These are phyloP conservation scores for Phaffia tasmanica DNA, from an alignment of 768 basidiomycete genomes.

Conservation along the genomic window DNA sequence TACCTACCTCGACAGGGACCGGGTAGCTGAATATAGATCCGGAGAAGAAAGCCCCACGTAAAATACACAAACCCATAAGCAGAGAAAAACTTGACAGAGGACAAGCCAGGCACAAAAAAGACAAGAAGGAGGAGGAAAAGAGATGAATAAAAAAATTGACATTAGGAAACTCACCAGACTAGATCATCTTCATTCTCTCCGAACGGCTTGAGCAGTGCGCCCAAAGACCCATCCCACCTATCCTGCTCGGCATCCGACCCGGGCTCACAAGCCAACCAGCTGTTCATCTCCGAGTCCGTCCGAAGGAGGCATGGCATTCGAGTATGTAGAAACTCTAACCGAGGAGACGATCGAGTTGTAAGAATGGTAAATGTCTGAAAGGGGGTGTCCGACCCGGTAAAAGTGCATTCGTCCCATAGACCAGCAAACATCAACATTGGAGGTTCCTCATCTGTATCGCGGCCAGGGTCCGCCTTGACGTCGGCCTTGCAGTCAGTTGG, in stretches of 20 bases:
- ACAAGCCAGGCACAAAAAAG: background rate
- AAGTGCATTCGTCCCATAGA: slow-evolving; percentile 59
- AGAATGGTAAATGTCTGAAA: slow-evolving; percentile 75
- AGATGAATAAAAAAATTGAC: background rate
- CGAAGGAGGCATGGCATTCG: slow-evolving; percentile 66
- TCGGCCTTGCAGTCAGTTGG: background rate
- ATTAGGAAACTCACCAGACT: slow-evolving; percentile 50
- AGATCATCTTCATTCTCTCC: slow-evolving; percentile 46
- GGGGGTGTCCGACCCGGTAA: slow-evolving; percentile 34
- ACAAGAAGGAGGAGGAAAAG: background rate
- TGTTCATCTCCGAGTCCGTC: slow-evolving; percentile 48
- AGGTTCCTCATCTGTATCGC: slow-evolving; percentile 8
- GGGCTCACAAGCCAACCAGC: slow-evolving; percentile 57
- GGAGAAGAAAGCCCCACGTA: too few species aligned
- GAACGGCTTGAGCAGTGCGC: slow-evolving; percentile 51
- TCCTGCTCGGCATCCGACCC: background rate
- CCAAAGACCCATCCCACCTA: slow-evolving; percentile 53
- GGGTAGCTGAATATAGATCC: slow-evolving; percentile 62
- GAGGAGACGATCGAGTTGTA: slow-evolving; percentile 62
- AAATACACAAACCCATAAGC: too few species aligned
- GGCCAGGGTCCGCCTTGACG: background rate
- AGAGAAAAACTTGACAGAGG: too few species aligned
- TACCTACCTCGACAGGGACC: slow-evolving; percentile 82
- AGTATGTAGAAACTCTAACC: slow-evolving; percentile 79
- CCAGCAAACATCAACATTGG: slow-evolving; percentile 74